Percentiles rank a stretch among this genome's conserved stretches.
phyloP scores from a whole-genome alignment of 2,329 filamentous ascomycete genomes.

The Thermomyces lanuginosus region DNA sequence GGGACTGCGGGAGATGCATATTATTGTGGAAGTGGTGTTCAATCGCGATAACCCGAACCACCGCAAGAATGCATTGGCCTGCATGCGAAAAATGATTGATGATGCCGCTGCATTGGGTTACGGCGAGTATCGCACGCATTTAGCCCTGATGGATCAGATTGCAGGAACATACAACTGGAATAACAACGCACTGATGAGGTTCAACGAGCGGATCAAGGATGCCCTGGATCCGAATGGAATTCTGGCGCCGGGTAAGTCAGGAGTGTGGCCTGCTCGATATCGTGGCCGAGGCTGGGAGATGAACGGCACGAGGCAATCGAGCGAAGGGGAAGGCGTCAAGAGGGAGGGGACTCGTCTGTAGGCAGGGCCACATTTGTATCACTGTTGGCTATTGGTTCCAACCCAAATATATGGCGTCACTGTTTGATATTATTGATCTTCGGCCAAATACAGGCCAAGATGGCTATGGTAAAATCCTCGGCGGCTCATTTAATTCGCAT shows the following conservation, averaged over 20 bases:
- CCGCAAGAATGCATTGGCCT: slow-evolving; percentile 3
- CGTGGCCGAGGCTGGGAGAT: slow-evolving; percentile 7
- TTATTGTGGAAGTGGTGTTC: slow-evolving; percentile 10
- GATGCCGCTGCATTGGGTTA: slow-evolving; percentile 5
- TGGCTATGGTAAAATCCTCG: too few relatives aligned
- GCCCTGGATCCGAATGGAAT: slow-evolving; percentile 34
- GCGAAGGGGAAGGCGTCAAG: slow-evolving; percentile 4
- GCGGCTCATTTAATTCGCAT: too few relatives aligned
- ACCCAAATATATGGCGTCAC: too few relatives aligned
- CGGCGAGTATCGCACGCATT: slow-evolving; percentile 6
- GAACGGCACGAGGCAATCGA: background rate
- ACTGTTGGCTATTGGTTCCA: too few relatives aligned
- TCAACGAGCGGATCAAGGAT: slow-evolving; percentile 33
- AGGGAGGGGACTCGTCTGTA: slow-evolving; percentile 3
- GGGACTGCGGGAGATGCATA: slow-evolving; percentile 31
- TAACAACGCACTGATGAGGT: slow-evolving; percentile 24
- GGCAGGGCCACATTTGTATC: too few relatives aligned
- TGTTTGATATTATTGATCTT: too few relatives aligned
- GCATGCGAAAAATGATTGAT: slow-evolving; percentile 5
- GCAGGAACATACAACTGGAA: slow-evolving; percentile 30
- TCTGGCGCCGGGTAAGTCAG: slow-evolving; percentile 31
- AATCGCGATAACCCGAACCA: slow-evolving; percentile 5
- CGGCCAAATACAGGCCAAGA: too few relatives aligned
- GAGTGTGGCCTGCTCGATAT: slow-evolving; percentile 22
- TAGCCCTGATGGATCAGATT: slow-evolving; percentile 13